Evolutionary conservation across 83 land plant species (phyloP), one percentile per base, ranked within the genome.

Genomic region (Larix sibirica): DNA sequence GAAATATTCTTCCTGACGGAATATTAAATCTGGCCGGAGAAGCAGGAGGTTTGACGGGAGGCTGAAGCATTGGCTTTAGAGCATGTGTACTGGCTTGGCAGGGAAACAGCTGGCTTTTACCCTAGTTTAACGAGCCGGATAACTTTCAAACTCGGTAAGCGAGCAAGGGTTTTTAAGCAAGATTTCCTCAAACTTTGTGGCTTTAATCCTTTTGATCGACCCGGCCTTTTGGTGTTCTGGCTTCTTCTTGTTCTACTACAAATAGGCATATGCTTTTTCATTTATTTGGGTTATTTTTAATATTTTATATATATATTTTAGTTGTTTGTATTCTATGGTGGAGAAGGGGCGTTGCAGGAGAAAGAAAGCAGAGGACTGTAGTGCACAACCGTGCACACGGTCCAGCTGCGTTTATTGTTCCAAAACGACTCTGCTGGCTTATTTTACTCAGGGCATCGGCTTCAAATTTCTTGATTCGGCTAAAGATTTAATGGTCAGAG

Each of bases 341-440:
- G 77, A 73, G 77, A 73, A 73, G 77, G 23, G 77, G 4, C 13
- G 8, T 23, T 21, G 77, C 26, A 42, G 56, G 58, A 18, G 54
- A 40, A 42, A 23, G 77, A 73, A 73, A 73, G 77, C 77, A 73
- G 77, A 73, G 77, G 77, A 73, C 77, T 73, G 77, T 44, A 73
- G 77, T 73, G 77, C 77, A 73, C 77, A 14, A 47, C 77, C 77
- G 77, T 73, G 77, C 77, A 73, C 77, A 73, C 77, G 77, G 77
- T 73, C 77, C 77, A 50, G 14, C 77, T 73, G 77, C 77, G 42
- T 24, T 12, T 73, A 23, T 73, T 20, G 38, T 44, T n/a, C 56
- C 3, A 50, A 73, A 50, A 73, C 47, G 56, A 56, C 77, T 9
- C 24, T 4, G 77, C 8, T 40, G 8, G n/a, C 40, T 16, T 13